These are phyloP conservation scores for Ophiostoma novo-ulmi DNA, from an alignment of 2,329 filamentous ascomycete species.

Conservation along the genomic window DNA sequence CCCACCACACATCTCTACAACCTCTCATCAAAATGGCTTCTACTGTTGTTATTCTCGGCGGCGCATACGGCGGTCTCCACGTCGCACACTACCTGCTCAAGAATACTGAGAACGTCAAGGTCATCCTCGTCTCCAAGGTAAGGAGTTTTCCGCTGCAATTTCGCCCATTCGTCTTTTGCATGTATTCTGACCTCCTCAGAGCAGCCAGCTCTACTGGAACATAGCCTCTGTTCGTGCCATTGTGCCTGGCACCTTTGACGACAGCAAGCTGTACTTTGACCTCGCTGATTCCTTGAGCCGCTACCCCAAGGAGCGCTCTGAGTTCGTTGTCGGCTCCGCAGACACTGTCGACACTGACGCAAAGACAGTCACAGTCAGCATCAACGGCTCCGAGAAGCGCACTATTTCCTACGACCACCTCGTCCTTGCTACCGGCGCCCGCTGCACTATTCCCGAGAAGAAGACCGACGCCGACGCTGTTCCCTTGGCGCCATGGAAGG, in stretches of 20 bases:
- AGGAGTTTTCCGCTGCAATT: constrained; percentile 17
- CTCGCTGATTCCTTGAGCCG: constrained; percentile 46
- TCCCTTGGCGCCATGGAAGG: constrained; percentile 46
- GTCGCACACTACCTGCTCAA: constrained; percentile 52
- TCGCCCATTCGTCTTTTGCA: background rate
- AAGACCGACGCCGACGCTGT: constrained; percentile 36
- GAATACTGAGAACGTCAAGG: constrained; percentile 45
- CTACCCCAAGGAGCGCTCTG: constrained; percentile 46
- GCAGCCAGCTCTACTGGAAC: constrained; percentile 56
- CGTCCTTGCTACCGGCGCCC: constrained; percentile 53
- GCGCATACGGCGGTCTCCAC: constrained; percentile 49
- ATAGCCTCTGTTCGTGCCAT: constrained; percentile 52
- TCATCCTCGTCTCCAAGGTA: constrained; percentile 54
- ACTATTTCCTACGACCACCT: constrained; percentile 50
- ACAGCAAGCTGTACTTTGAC: constrained; percentile 47
- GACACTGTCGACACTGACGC: constrained; percentile 40
- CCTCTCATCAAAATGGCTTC: constrained; percentile 39
- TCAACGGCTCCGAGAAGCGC: constrained; percentile 30
- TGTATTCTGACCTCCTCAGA: constrained; percentile 36
- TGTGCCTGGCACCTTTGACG: constrained; percentile 45
- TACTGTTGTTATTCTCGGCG: constrained; percentile 52
- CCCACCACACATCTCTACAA: background rate
- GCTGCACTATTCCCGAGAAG: constrained; percentile 25
- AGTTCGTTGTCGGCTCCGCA: constrained; percentile 49
- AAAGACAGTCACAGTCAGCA: constrained; percentile 43